phyloP scores from a whole-genome alignment of 768 basidiomycete genomes.

The Tulasnella sp. region DNA sequence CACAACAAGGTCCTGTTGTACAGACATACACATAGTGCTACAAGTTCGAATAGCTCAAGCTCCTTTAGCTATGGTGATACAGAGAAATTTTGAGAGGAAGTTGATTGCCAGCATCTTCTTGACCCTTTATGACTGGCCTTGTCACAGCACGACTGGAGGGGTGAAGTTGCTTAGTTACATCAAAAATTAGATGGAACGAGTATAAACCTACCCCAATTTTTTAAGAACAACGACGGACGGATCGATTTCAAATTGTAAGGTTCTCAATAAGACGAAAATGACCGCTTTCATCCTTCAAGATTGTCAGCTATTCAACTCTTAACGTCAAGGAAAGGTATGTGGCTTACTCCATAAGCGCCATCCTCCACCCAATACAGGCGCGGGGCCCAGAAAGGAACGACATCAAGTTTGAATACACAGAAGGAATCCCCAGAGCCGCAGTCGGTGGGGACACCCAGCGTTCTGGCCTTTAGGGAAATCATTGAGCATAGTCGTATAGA shows the following conservation, averaged over 20 bases:
- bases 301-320: not conserved
- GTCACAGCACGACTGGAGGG: not conserved
- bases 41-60: too few species aligned
- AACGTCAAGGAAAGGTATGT: not conserved
- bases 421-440: conserved; percentile 1
- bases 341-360: conserved; percentile 16
- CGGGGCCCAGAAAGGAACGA: conserved; percentile 17
- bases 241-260: conserved; percentile 14
- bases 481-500: too few species aligned
- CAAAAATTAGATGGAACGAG: not conserved
- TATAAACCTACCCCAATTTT: conserved; percentile 4
- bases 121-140: not conserved
- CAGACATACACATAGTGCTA: too few species aligned
- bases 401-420: conserved; percentile 9
- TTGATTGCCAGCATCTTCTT: conserved; percentile 3
- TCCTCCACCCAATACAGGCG: conserved; percentile 17
- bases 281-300: conserved; percentile 13
- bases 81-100: not conserved
- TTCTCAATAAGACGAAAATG: conserved; percentile 11
- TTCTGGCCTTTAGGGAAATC: not conserved
- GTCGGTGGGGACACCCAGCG: not conserved
- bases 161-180: not conserved
- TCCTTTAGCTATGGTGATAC: not conserved
- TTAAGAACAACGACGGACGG: not conserved
- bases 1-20: too few species aligned